A percentile compares a stretch with the other conserved stretches of the same genome.
These are phyloP conservation scores for Phytophthora syringae DNA, from an alignment of 352 stramenopile species.

Conservation along the genomic window DNA sequence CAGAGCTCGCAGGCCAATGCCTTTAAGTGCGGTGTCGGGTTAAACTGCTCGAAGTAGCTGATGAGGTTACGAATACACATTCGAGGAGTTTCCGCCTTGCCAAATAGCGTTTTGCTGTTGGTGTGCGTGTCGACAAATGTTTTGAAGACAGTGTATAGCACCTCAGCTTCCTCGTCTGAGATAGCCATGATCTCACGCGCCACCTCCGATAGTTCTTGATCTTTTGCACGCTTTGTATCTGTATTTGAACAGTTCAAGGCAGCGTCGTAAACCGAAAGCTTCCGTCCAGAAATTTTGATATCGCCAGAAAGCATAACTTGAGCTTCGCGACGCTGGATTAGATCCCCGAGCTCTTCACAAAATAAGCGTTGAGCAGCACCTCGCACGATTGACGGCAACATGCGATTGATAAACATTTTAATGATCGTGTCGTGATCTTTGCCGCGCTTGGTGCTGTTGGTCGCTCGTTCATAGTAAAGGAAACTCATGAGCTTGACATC, in stretches of 20 bases:
- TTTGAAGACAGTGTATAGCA: slow-evolving; percentile 58
- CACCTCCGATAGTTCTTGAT: slow-evolving; percentile 45
- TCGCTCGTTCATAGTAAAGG: slow-evolving; percentile 72
- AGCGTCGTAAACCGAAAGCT: slow-evolving; percentile 64
- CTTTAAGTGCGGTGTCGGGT: slow-evolving; percentile 51
- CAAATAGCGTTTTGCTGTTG: slow-evolving; percentile 64
- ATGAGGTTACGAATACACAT: slow-evolving; percentile 72
- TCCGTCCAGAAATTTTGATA: slow-evolving; percentile 65
- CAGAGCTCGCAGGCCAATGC: slow-evolving; percentile 57
- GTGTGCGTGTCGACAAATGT: slow-evolving; percentile 51
- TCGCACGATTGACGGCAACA: slow-evolving; percentile 68
- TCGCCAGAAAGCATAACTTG: slow-evolving; percentile 66
- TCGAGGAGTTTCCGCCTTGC: slow-evolving; percentile 40
- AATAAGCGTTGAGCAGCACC: slow-evolving; percentile 66
- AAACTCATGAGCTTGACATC: slow-evolving; percentile 75
- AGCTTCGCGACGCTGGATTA: slow-evolving; percentile 62
- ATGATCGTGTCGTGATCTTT: slow-evolving; percentile 81
- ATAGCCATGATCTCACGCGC: slow-evolving; percentile 58
- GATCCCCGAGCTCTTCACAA: slow-evolving; percentile 63
- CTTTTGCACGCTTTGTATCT: slow-evolving; percentile 20
- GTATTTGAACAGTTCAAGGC: slow-evolving; percentile 37
- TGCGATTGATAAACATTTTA: slow-evolving; percentile 81
- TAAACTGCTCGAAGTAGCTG: slow-evolving; percentile 72
- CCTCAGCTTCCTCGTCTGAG: slow-evolving; percentile 54
- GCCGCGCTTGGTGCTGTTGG: slow-evolving; percentile 58